These are phyloP conservation scores for Zangia roseola DNA, from an alignment of 768 basidiomycete genomes.

Conservation along the genomic window DNA sequence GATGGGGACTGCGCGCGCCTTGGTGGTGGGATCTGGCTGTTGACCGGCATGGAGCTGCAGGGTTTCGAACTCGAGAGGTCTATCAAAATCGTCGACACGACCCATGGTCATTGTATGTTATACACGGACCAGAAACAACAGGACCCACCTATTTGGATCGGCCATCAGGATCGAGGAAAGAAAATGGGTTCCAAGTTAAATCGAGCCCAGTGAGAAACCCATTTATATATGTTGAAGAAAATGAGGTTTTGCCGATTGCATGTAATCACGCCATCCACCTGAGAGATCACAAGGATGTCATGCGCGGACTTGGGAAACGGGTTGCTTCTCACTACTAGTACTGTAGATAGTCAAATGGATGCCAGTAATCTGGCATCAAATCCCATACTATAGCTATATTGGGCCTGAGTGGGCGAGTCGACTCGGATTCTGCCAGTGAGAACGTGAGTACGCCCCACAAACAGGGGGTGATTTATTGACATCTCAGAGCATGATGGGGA, in stretches of 20 bases:
- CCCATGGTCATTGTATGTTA: background rate
- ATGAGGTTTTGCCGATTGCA: background rate
- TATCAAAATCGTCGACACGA: background rate
- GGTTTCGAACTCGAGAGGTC: constrained; percentile 57
- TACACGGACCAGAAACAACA: background rate
- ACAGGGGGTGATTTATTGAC: too few species aligned
- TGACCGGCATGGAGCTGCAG: constrained; percentile 64
- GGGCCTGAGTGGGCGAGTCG: too few species aligned
- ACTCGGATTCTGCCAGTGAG: too few species aligned
- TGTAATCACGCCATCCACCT: constrained; percentile 10
- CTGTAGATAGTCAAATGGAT: too few species aligned
- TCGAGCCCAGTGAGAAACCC: background rate
- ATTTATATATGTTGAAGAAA: background rate
- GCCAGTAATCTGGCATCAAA: too few species aligned
- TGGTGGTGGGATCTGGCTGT: constrained; percentile 48
- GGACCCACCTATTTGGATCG: constrained; percentile 22
- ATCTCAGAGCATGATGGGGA: too few species aligned
- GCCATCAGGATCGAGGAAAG: constrained; percentile 16
- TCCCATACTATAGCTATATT: too few species aligned
- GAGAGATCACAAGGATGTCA: too few species aligned
- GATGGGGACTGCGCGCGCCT: constrained; percentile 63
- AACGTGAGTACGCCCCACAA: too few species aligned
- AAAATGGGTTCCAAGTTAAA: background rate
- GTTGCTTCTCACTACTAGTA: too few species aligned
- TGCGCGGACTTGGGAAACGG: too few species aligned